Evolutionary conservation across 768 basidiomycete genomes (phyloP).

Genomic region (Russula emetica): DNA sequence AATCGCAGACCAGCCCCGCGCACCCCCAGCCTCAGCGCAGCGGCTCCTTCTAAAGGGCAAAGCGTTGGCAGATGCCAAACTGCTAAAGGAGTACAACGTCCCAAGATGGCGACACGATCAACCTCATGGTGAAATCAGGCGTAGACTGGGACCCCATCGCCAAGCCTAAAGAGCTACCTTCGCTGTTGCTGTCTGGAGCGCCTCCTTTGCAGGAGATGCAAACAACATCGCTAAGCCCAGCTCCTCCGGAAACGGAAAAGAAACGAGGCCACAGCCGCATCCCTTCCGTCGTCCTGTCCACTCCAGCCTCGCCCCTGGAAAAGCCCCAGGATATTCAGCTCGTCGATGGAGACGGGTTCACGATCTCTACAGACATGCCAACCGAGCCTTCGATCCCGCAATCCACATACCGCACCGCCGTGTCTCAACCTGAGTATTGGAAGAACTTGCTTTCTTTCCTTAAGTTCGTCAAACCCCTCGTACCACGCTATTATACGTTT

Average conservation of each 20-base stretch:
- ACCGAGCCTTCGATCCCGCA: slow-evolving; percentile 32
- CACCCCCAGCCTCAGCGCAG: slow-evolving; percentile 77
- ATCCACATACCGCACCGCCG: slow-evolving; percentile 51
- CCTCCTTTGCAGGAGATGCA: slow-evolving; percentile 10
- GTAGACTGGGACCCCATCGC: slow-evolving; percentile 55
- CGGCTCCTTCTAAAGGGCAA: slow-evolving; percentile 92
- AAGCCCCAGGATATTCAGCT: slow-evolving; percentile 60
- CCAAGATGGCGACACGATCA: slow-evolving; percentile 77
- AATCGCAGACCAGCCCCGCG: slow-evolving; percentile 59
- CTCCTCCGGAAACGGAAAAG: slow-evolving; percentile 32
- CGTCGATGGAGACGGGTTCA: slow-evolving; percentile 56
- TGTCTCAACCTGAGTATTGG: slow-evolving; percentile 84
- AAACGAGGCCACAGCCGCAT: slow-evolving; percentile 56
- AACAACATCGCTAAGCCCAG: slow-evolving; percentile 10
- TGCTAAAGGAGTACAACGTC: slow-evolving; percentile 86
- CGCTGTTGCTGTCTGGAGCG: slow-evolving; percentile 12
- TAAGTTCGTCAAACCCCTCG: slow-evolving; percentile 39
- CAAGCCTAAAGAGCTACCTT: slow-evolving; percentile 32
- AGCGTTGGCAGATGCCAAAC: slow-evolving; percentile 80
- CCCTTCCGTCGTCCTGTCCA: slow-evolving; percentile 74
- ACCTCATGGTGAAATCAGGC: slow-evolving; percentile 81
- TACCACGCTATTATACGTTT: not conserved
- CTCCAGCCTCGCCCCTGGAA: slow-evolving; percentile 49
- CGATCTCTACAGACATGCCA: slow-evolving; percentile 36
- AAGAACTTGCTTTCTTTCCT: slow-evolving; percentile 60